These are phyloP conservation scores for Macrotyloma uniflorum DNA, from an alignment of 306 rosid genomes.

Conservation along the genomic window DNA sequence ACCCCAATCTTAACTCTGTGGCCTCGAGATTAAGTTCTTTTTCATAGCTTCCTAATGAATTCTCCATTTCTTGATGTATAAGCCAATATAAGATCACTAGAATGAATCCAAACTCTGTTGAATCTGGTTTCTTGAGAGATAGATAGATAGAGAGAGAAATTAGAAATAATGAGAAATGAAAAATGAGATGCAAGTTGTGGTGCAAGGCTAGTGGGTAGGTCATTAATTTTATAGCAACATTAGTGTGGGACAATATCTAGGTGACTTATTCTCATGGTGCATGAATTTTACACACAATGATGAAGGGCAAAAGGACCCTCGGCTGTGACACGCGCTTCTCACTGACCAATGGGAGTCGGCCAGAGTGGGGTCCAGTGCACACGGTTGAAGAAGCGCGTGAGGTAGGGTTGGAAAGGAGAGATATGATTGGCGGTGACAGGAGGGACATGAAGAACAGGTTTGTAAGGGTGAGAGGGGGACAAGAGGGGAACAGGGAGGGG, in stretches of 20 bases:
- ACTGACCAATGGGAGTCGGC: slow-evolving; percentile 40
- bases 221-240: slow-evolving; percentile 46
- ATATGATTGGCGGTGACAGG: slow-evolving; percentile 30
- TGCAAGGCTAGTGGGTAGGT: slow-evolving; percentile 11
- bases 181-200: slow-evolving; percentile 26
- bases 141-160: not conserved
- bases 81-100: not conserved
- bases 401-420: slow-evolving; percentile 1
- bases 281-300: slow-evolving; percentile 36
- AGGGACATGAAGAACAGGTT: slow-evolving; percentile 41
- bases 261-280: slow-evolving; percentile 50
- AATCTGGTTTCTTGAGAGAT: not conserved
- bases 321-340: slow-evolving; percentile 45
- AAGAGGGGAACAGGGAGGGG: slow-evolving; percentile 45
- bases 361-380: slow-evolving; percentile 28
- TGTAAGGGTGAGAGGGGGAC: slow-evolving; percentile 54
- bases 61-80: not conserved
- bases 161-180: slow-evolving; percentile 20
- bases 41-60: slow-evolving; percentile 27
- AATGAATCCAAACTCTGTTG: not conserved
- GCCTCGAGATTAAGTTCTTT: slow-evolving; percentile 52
- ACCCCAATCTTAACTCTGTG: slow-evolving; percentile 73
- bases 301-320: slow-evolving; percentile 1
- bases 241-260: slow-evolving; percentile 45
- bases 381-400: slow-evolving; percentile 38